Percentiles rank a stretch among this genome's conserved stretches.
phyloP scores from a whole-genome alignment of 2,329 filamentous ascomycete genomes.

The Juglanconis oblonga region DNA sequence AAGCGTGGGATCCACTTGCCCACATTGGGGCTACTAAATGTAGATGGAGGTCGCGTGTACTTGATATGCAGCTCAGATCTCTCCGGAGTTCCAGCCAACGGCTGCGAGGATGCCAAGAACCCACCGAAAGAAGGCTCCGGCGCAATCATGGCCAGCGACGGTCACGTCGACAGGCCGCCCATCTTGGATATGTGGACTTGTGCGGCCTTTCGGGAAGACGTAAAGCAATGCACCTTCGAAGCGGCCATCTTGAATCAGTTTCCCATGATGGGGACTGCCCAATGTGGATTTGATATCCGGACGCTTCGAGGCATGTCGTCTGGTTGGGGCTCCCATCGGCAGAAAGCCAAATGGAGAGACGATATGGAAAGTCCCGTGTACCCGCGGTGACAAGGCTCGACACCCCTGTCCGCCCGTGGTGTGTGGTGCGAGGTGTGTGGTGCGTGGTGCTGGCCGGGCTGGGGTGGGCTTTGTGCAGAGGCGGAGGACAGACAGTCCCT shows the following conservation, averaged over 20 bases:
- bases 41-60: slow-evolving; percentile 13
- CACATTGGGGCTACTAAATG: not conserved
- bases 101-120: slow-evolving; percentile 4
- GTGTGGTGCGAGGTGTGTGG: not conserved
- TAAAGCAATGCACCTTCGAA: too few relatives aligned
- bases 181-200: not conserved
- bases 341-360: not conserved
- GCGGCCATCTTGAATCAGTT: not conserved
- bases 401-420: not conserved
- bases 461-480: slow-evolving; percentile 18
- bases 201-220: too few relatives aligned
- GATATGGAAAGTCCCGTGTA: not conserved
- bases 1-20: not conserved
- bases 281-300: not conserved
- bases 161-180: not conserved
- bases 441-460: slow-evolving; percentile 3
- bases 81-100: slow-evolving; percentile 15
- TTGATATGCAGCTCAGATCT: slow-evolving; percentile 13
- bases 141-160: not conserved
- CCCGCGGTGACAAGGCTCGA: not conserved
- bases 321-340: not conserved
- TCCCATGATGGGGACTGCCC: not conserved
- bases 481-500: slow-evolving; percentile 15
- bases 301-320: slow-evolving; percentile 6
- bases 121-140: not conserved